phyloP scores from a whole-genome alignment of 805 yeast species.

The Wickerhamiella domercqiae region DNA sequence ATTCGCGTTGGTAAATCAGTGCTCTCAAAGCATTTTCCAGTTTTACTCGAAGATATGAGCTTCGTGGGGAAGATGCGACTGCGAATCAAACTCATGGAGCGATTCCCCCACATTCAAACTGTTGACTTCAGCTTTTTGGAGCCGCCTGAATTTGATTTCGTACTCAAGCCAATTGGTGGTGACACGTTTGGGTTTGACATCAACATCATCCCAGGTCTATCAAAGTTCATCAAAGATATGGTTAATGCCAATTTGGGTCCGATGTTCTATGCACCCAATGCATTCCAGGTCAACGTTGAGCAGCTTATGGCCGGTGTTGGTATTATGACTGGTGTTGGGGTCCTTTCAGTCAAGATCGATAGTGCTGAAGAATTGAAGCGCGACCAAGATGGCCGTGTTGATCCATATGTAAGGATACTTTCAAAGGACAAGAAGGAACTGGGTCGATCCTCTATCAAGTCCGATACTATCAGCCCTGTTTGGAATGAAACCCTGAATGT shows the following conservation, averaged over 20 bases:
- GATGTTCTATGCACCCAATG: slow-evolving; percentile 72
- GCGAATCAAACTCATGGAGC: slow-evolving; percentile 73
- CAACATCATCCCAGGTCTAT: slow-evolving; percentile 74
- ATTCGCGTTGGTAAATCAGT: slow-evolving; percentile 68
- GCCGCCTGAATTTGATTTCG: slow-evolving; percentile 80
- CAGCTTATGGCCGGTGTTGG: slow-evolving; percentile 77
- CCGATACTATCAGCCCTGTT: slow-evolving; percentile 53
- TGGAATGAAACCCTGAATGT: slow-evolving; percentile 73
- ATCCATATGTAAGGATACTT: slow-evolving; percentile 73
- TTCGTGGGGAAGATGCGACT: slow-evolving; percentile 63
- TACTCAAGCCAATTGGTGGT: slow-evolving; percentile 66
- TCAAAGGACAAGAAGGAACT: slow-evolving; percentile 33
- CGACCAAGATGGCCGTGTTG: slow-evolving; percentile 60
- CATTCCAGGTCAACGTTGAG: slow-evolving; percentile 84
- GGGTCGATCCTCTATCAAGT: slow-evolving; percentile 53
- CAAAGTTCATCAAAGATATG: slow-evolving; percentile 70
- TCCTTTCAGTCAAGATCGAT: slow-evolving; percentile 52
- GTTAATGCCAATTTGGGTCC: slow-evolving; percentile 79
- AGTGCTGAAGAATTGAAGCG: slow-evolving; percentile 57
- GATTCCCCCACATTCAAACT: slow-evolving; percentile 89
- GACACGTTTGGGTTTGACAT: slow-evolving; percentile 71
- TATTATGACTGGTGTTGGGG: slow-evolving; percentile 70
- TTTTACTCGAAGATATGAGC: slow-evolving; percentile 64
- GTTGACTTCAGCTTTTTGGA: slow-evolving; percentile 72
- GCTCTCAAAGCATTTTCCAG: slow-evolving; percentile 46